phyloP scores from a whole-genome alignment of 2,329 filamentous ascomycete genomes.

The Curvularia sp. region DNA sequence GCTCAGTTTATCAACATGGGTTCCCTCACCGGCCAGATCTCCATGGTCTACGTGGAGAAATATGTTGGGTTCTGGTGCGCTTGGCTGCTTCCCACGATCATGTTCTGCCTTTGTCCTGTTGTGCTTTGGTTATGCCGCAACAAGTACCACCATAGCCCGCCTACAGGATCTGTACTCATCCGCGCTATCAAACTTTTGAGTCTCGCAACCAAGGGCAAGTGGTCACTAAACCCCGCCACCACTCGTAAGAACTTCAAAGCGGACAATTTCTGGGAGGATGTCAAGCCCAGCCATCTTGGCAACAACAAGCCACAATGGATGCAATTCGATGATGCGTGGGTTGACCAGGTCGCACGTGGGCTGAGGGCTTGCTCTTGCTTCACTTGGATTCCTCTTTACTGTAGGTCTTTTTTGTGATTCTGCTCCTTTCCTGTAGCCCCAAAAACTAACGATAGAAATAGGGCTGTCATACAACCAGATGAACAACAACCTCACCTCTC shows the following conservation, averaged over 20 bases:
- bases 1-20: slow-evolving; percentile 60
- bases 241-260: slow-evolving; percentile 67
- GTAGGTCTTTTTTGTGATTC: slow-evolving; percentile 23
- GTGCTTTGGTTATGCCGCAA: slow-evolving; percentile 68
- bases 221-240: slow-evolving; percentile 66
- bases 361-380: slow-evolving; percentile 52
- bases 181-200: slow-evolving; percentile 70
- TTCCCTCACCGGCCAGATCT: slow-evolving; percentile 72
- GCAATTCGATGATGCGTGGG: slow-evolving; percentile 84
- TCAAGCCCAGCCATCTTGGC: slow-evolving; percentile 70
- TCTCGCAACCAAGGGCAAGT: slow-evolving; percentile 69
- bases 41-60: slow-evolving; percentile 78
- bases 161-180: slow-evolving; percentile 74
- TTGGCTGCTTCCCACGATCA: slow-evolving; percentile 70
- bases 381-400: slow-evolving; percentile 62
- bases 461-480: slow-evolving; percentile 62
- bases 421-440: background rate
- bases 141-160: slow-evolving; percentile 68
- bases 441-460: slow-evolving; percentile 11
- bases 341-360: slow-evolving; percentile 62
- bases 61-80: slow-evolving; percentile 79
- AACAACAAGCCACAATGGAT: slow-evolving; percentile 72
- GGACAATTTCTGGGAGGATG: slow-evolving; percentile 69
- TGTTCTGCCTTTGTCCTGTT: slow-evolving; percentile 69
- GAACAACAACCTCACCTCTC: slow-evolving; percentile 62